These are phyloP conservation scores for Leccinum laetum DNA, from an alignment of 1,284 basidiomycete species.

Conservation along the genomic window DNA sequence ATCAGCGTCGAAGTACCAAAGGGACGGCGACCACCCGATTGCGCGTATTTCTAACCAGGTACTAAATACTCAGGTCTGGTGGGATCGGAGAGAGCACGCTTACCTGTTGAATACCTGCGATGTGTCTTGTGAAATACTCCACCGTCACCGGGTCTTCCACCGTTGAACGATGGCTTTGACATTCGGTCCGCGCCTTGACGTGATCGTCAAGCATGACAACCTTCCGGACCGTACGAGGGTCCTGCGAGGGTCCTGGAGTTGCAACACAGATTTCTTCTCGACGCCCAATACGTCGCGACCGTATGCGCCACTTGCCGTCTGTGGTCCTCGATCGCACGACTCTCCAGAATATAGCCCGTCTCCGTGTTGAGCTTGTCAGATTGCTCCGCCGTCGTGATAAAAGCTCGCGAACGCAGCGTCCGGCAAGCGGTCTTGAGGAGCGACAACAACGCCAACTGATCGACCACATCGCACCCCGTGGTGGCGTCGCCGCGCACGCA, in stretches of 20 bases:
- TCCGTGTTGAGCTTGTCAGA: slow-evolving; percentile 68
- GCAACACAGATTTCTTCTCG: slow-evolving; percentile 98
- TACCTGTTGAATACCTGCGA: slow-evolving; percentile 98
- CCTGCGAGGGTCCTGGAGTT: slow-evolving; percentile 70
- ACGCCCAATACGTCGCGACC: slow-evolving; percentile 77
- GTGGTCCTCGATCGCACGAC: slow-evolving; percentile 51
- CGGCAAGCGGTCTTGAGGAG: slow-evolving; percentile 64
- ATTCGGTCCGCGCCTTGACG: slow-evolving; percentile 95
- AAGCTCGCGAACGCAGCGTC: slow-evolving; percentile 66
- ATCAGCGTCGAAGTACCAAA: slow-evolving; percentile 98
- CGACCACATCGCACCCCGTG: slow-evolving; percentile 78
- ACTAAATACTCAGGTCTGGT: not conserved
- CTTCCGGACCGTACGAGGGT: slow-evolving; percentile 96
- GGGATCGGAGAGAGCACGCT: slow-evolving; percentile 16
- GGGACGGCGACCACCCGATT: slow-evolving; percentile 98
- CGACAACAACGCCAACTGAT: slow-evolving; percentile 67
- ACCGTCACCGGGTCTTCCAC: slow-evolving; percentile 99
- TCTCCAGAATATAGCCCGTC: slow-evolving; percentile 73
- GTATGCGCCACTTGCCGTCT: too few relatives aligned
- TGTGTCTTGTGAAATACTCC: slow-evolving; percentile 98
- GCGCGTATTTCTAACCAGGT: slow-evolving; percentile 84
- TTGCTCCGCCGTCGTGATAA: slow-evolving; percentile 46
- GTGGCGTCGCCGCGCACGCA: too few relatives aligned
- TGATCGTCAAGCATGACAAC: slow-evolving; percentile 99
- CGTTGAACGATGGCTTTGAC: slow-evolving; percentile 95